phyloP scores from a whole-genome alignment of 352 stramenopile genomes.

The Globisporangium recalcitrans region DNA sequence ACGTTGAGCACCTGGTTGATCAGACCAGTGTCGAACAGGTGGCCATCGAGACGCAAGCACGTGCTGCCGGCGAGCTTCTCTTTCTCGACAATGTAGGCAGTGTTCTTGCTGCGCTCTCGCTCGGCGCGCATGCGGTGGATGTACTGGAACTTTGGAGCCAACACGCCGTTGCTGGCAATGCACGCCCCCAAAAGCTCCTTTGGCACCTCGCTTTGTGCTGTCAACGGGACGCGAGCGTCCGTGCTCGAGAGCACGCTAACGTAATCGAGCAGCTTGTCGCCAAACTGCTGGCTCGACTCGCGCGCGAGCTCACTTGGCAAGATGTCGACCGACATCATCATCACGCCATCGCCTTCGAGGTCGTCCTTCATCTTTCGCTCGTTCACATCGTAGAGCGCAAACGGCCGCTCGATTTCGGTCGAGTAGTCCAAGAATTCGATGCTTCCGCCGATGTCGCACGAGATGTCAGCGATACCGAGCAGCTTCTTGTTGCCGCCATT shows the following conservation, averaged over 20 bases:
- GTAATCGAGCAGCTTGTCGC: slow-evolving; percentile 88
- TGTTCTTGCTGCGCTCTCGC: slow-evolving; percentile 63
- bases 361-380: slow-evolving; percentile 65
- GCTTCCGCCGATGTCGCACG: slow-evolving; percentile 92
- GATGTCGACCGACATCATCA: slow-evolving; percentile 95
- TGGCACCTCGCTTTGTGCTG: slow-evolving; percentile 55
- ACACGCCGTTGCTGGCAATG: slow-evolving; percentile 86
- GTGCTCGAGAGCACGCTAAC: slow-evolving; percentile 54
- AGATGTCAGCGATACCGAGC: slow-evolving; percentile 92
- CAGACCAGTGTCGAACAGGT: slow-evolving; percentile 95
- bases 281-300: slow-evolving; percentile 95
- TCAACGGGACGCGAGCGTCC: slow-evolving; percentile 46
- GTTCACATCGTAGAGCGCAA: slow-evolving; percentile 87
- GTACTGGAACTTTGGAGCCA: slow-evolving; percentile 88
- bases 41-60: slow-evolving; percentile 82
- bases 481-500: slow-evolving; percentile 74
- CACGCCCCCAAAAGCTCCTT: slow-evolving; percentile 84
- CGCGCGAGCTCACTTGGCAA: slow-evolving; percentile 91
- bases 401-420: slow-evolving; percentile 93
- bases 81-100: slow-evolving; percentile 61
- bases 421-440: slow-evolving; percentile 92
- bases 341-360: slow-evolving; percentile 72
- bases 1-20: slow-evolving; percentile 96
- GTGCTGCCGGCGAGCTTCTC: slow-evolving; percentile 73
- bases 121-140: slow-evolving; percentile 89